Percentiles rank a stretch among this genome's conserved stretches.
These are phyloP conservation scores for Dentipellis sp. DNA, from an alignment of 768 basidiomycete species.

Conservation along the genomic window DNA sequence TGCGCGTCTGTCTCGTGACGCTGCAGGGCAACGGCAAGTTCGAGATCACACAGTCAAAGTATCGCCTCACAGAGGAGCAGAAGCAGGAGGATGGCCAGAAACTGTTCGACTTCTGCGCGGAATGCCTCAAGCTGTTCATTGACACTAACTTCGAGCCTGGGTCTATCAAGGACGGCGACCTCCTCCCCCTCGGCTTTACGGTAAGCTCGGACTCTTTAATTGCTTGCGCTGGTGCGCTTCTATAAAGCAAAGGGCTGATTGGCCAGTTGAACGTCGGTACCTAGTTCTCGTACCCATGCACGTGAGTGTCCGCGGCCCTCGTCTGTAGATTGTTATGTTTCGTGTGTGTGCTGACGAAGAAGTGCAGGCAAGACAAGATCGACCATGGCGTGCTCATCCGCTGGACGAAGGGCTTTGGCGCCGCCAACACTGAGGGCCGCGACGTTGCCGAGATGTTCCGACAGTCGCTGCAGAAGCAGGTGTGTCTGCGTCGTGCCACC, in stretches of 20 bases:
- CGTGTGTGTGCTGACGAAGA: neutral
- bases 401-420: constrained; percentile 99
- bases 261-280: constrained; percentile 3
- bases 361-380: constrained; percentile 75
- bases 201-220: constrained; percentile 35
- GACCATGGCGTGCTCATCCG: constrained; percentile 92
- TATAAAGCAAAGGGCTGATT: constrained; percentile 9
- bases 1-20: constrained; percentile 96
- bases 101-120: constrained; percentile 95
- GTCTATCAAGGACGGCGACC: constrained; percentile 40
- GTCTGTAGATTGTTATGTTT: too few relatives aligned
- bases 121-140: constrained; percentile 85
- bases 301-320: constrained; percentile 38
- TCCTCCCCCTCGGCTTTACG: constrained; percentile 86
- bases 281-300: constrained; percentile 93
- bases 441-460: constrained; percentile 95
- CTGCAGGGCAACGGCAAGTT: constrained; percentile 92
- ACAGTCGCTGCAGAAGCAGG: constrained; percentile 66
- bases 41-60: constrained; percentile 96
- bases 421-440: constrained; percentile 80
- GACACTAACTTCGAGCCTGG: constrained; percentile 56
- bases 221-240: neutral
- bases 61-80: constrained; percentile 93
- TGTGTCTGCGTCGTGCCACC: constrained; percentile 26
- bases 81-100: constrained; percentile 96